Evolutionary conservation across 2,329 filamentous ascomycete species (phyloP).

Genomic region (Verticillium nonalfalfae): DNA sequence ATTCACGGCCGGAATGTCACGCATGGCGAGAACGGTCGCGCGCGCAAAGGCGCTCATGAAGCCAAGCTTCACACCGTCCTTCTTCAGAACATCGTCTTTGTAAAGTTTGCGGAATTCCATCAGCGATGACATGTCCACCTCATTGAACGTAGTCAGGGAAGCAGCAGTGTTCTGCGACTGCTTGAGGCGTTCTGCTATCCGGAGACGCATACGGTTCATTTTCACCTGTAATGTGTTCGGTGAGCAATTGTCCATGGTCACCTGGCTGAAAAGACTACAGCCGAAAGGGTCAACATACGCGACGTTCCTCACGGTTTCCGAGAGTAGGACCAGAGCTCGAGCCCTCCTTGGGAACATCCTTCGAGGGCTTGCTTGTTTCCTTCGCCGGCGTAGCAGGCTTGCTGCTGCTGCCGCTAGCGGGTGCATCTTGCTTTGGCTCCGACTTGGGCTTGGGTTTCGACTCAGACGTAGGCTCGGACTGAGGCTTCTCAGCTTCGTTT

Average conservation of each 20-base stretch:
- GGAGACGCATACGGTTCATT: conserved; percentile 99
- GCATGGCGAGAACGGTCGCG: conserved; percentile 86
- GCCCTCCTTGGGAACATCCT: conserved; percentile 4
- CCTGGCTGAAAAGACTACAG: no score
- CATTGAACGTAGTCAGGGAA: conserved; percentile 96
- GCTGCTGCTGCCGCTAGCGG: background rate
- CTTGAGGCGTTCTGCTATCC: conserved; percentile 96
- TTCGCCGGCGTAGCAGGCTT: conserved; percentile 8
- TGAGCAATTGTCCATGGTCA: conserved; percentile 3
- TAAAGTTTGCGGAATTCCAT: conserved; percentile 97
- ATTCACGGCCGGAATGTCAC: conserved; percentile 89
- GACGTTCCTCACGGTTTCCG: conserved; percentile 79
- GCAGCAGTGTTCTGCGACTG: conserved; percentile 98
- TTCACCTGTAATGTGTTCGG: conserved; percentile 62
- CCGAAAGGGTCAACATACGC: conserved; percentile 48
- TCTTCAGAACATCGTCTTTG: conserved; percentile 95
- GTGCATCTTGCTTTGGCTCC: conserved; percentile 15
- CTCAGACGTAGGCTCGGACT: conserved; percentile 3
- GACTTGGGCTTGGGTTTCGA: conserved; percentile 1
- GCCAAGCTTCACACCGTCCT: conserved; percentile 94
- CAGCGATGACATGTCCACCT: conserved; percentile 96
- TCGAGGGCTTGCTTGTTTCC: conserved; percentile 14
- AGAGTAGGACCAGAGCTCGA: conserved; percentile 33
- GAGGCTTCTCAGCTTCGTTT: conserved; percentile 6
- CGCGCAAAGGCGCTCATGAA: conserved; percentile 98